Evolutionary conservation across 768 basidiomycete genomes (phyloP), one percentile per base, ranked within the genome.

Genomic region (Podaxis carcinomalis): DNA sequence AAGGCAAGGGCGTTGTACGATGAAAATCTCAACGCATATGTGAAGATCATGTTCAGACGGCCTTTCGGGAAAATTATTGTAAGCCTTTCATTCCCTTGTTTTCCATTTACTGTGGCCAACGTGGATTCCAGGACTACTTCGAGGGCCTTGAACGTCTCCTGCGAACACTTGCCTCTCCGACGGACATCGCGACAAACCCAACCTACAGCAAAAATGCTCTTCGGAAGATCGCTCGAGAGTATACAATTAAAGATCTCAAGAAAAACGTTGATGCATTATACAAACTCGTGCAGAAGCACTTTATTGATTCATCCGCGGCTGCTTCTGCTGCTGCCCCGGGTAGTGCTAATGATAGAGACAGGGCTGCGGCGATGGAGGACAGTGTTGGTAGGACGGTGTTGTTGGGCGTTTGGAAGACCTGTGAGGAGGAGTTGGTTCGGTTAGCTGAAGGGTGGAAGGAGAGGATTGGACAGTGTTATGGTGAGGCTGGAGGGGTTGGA

Each of bases 231-330:
- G 74, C 93, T 52, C 93, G 92, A 69, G 95, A 97, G 67, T 89
- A 86, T 71, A 88, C 83, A 63, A 75, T 85, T 40, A 98, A 97
- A 73, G 96, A 98, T 71, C 76, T 98, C 11, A 88, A 92, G 39
- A 96, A 96, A 71, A 81, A 90, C 62, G 77, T 96, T 55, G 96
- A 98, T 58, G 83, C 83, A 6, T 79, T 98, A 39, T 89, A 88
- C 74, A 92, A 92, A 70, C 86, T 96, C 9, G 92, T 98, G 28
- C 93, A 96, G 74, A 98, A 98, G 73, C 96, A 98, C 69, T 98
- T 97, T 68, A 88, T 88, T 5, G 92, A 95, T 67, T 85, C 84
- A 1, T 86, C 88, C 9, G 89, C 88, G 63, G 88, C 85, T 64
- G 69, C 82, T 3, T 82, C 82, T 19, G 44, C 53, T 37, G 53